These are phyloP conservation scores for Plenodomus biglobosus DNA, from an alignment of 2,329 filamentous ascomycete genomes.

Conservation along the genomic window DNA sequence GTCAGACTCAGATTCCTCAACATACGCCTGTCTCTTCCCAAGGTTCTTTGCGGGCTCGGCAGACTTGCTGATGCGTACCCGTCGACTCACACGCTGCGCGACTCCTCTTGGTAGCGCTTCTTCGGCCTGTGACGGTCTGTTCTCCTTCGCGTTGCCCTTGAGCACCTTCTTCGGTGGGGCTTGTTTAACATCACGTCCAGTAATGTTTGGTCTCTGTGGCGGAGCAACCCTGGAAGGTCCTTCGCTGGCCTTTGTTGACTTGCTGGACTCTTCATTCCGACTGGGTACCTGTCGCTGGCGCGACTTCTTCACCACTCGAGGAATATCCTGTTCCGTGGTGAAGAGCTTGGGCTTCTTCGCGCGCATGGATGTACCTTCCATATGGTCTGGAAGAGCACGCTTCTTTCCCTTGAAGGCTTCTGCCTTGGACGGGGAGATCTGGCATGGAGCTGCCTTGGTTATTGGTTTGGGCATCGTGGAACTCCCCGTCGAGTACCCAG, in stretches of 20 bases:
- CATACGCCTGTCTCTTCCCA: background rate
- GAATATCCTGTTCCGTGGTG: background rate
- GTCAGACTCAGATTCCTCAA: background rate
- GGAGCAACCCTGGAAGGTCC: background rate
- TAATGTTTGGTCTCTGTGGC: too few relatives aligned
- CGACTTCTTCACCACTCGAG: background rate
- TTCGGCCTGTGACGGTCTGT: background rate
- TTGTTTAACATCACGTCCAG: too few relatives aligned
- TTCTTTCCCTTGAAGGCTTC: background rate
- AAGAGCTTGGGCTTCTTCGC: background rate
- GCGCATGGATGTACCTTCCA: background rate
- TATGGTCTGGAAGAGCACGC: background rate
- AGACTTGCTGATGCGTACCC: background rate
- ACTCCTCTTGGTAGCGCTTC: background rate
- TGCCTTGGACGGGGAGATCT: background rate
- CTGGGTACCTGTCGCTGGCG: background rate
- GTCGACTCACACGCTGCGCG: background rate
- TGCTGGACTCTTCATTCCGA: background rate
- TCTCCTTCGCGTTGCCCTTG: background rate
- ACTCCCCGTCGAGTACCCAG: background rate
- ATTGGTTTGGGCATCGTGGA: background rate
- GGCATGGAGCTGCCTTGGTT: too few relatives aligned
- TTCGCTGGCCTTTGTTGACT: background rate
- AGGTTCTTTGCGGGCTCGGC: background rate
- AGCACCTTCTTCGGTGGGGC: too few relatives aligned